Evolutionary conservation across 106 monocot genomes (phyloP), one percentile per base, ranked within the genome.

Genomic region (Dioscorea zingiberensis): DNA sequence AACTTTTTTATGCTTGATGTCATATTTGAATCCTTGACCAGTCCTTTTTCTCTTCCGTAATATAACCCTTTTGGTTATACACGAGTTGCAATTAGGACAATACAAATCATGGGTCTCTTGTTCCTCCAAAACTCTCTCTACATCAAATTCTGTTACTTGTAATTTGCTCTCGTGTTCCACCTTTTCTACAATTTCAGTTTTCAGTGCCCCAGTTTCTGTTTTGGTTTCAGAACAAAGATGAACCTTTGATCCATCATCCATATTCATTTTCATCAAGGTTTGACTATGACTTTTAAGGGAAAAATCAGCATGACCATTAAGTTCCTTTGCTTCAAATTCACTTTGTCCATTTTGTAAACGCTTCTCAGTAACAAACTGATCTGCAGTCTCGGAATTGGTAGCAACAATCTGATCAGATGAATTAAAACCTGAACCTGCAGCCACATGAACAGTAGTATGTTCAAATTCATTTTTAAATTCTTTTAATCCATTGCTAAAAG

Each of bases 41-140:
- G 26, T 76, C 68, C 88, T 83, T 74, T 97, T 88, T 54, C 95
- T 87, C 76, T 97, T 97, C 17, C 85, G 82, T 59, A 97, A 70
- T 56, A 97, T 91, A 47, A 97, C 85, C 72, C 85, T 91, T 81
- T 60, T 83, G 30, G 95, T 97, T 65, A 97, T 91, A 69, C 91
- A 88, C 17, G 95, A 97, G 27, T 86, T 72, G 66, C 95, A 97
- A 66, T 91, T 88, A 24, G 95, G 95, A 60, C 91, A 97, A 56
- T 69, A 91, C 60, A 97, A 75, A 73, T 97, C 95, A 79, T 91
- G 88, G 54, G 87, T 91, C 27, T 97, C 91, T 67, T 97, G 95
- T 60, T 97, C 91, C 24, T 85, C 84, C 30, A 97, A 47, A 54
- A 97, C 63, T 54, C 69, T 81, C 79, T 88, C 88, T 47, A 97